Evolutionary conservation across 441 rosid species (phyloP).

Genomic region (Adansonia madagascariensis): DNA sequence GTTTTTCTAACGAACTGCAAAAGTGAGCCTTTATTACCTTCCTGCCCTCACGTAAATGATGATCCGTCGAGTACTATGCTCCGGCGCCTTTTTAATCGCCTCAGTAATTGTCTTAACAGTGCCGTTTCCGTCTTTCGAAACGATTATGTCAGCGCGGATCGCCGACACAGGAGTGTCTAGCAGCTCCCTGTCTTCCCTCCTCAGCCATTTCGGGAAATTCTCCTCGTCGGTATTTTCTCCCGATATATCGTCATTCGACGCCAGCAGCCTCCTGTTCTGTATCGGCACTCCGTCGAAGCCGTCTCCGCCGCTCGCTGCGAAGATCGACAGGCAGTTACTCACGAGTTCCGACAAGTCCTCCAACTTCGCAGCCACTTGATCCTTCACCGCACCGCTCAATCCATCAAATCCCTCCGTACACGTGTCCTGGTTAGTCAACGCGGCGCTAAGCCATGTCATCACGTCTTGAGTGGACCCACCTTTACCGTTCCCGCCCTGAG

Average conservation of each 20-base stretch:
- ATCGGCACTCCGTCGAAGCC: slow-evolving; percentile 81
- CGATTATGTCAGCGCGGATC: slow-evolving; percentile 77
- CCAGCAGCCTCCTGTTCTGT: slow-evolving; percentile 61
- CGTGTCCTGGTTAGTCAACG: slow-evolving; percentile 92
- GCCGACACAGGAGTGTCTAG: slow-evolving; percentile 54
- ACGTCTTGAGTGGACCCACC: slow-evolving; percentile 60
- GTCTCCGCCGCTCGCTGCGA: slow-evolving; percentile 46
- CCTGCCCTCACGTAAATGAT: slow-evolving; percentile 85
- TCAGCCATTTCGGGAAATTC: slow-evolving; percentile 67
- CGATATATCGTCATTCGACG: slow-evolving; percentile 27
- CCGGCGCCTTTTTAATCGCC: slow-evolving; percentile 86
- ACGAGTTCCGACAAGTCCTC: slow-evolving; percentile 79
- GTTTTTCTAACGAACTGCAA: background rate
- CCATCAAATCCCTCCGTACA: slow-evolving; percentile 80
- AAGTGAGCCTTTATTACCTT: slow-evolving; percentile 46
- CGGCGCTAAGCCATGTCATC: slow-evolving; percentile 88
- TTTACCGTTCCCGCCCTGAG: background rate
- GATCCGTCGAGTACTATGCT: slow-evolving; percentile 58
- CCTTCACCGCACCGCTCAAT: slow-evolving; percentile 58
- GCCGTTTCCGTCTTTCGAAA: slow-evolving; percentile 76
- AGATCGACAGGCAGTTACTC: slow-evolving; percentile 81
- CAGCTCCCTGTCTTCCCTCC: slow-evolving; percentile 62
- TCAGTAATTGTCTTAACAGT: slow-evolving; percentile 70
- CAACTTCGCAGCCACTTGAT: slow-evolving; percentile 52
- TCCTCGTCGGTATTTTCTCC: slow-evolving; percentile 19